These are phyloP conservation scores for Syzygium jambos DNA, from an alignment of 345 rosid species.

Conservation along the genomic window DNA sequence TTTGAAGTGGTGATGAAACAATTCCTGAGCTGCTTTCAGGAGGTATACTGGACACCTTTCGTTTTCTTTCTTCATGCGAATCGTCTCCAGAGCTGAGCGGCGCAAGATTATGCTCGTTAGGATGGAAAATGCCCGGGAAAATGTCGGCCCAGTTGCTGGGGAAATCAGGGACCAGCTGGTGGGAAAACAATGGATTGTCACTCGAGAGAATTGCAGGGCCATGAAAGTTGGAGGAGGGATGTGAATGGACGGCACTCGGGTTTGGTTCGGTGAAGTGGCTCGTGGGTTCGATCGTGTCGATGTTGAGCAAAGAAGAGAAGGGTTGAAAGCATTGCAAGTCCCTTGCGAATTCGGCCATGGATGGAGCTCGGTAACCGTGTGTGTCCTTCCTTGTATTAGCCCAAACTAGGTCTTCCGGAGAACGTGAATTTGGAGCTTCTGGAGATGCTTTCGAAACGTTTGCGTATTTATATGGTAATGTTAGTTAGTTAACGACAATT, in stretches of 20 bases:
- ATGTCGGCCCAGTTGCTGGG: neutral
- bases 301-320: slow-evolving; percentile 17
- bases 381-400: neutral
- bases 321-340: slow-evolving; percentile 18
- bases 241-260: slow-evolving; percentile 8
- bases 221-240: slow-evolving; percentile 18
- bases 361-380: neutral
- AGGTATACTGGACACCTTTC: neutral
- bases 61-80: neutral
- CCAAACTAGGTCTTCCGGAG: neutral
- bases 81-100: neutral
- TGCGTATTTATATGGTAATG: neutral
- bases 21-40: neutral
- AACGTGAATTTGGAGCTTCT: neutral
- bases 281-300: slow-evolving; percentile 22
- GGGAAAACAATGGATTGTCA: neutral
- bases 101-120: neutral
- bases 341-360: slow-evolving; percentile 35
- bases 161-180: neutral
- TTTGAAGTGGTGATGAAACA: neutral
- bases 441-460: neutral
- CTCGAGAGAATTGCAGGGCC: neutral
- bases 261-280: slow-evolving; percentile 24
- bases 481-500: neutral
- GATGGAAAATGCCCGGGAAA: neutral